Evolutionary conservation across 495 filamentous ascomycete genomes (phyloP), one percentile per base, ranked within the genome.

Genomic region (Articulospora tetracladia): DNA sequence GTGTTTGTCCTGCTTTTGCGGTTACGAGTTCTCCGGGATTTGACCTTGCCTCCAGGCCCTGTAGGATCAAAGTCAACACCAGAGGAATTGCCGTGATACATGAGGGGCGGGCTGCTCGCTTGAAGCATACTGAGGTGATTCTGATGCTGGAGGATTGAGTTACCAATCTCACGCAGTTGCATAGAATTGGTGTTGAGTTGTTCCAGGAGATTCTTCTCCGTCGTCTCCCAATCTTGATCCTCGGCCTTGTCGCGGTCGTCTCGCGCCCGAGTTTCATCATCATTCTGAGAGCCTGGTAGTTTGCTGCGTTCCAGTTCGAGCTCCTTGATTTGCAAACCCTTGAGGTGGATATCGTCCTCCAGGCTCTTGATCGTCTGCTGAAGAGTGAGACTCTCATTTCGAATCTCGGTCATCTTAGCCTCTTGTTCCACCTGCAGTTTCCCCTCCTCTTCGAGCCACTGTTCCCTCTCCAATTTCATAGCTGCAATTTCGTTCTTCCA

Each of bases 401-500:
- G 62, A 24, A 70, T 60, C 20, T 65, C 65, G n/a, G 55, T 20
- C 48, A 60, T 55, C 41, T 56, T 74, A 41, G 44, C 53, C 59
- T 41, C 73, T 51, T 64, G 69, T 57, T 77, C 74, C 32, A 72
- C 72, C 47, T 77, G 68, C 11, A 81, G 69, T n/a, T 74, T 72
- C 19, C 70, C 64, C 67, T 68, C 71, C 69, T 80, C 64, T 59
- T 70, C 69, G 59, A 76, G 61, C 56, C 81, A 77, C 48, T 65
- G 56, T 50, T 75, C 65, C 28, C 72, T 66, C 46, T 78, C 77
- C 26, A 58, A 65, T 22, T 66, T 69, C 74, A 83, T 74, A 11
- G 72, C 71, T 52, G 77, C 74, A 22, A 84, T 78, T 36, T 81
- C 77, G 57, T 77, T 76, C 34, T 82, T 77, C 80, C 82, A 84